phyloP scores from a whole-genome alignment of 1,139 yeast species.

The Saccharomycopsis crataegensis region DNA sequence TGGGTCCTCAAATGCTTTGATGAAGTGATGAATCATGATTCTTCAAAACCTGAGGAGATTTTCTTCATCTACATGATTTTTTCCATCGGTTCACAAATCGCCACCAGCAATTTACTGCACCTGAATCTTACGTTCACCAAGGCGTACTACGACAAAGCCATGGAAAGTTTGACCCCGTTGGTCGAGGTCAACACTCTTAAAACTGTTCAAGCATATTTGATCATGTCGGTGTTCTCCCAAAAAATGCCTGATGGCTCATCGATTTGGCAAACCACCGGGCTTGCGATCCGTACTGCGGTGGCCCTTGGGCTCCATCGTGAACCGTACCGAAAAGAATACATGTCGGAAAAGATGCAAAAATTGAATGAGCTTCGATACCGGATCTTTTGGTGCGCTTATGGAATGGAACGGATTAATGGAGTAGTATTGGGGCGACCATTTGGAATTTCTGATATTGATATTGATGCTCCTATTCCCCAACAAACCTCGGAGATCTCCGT shows the following conservation, averaged over 20 bases:
- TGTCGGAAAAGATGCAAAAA: slow-evolving; percentile 4
- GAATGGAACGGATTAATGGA: slow-evolving; percentile 31
- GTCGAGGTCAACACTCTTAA: slow-evolving; percentile 23
- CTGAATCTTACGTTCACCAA: slow-evolving; percentile 34
- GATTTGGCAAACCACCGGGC: slow-evolving; percentile 28
- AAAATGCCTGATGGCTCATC: slow-evolving; percentile 28
- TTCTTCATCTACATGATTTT: slow-evolving; percentile 45
- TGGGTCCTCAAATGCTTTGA: slow-evolving; percentile 26
- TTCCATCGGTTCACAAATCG: slow-evolving; percentile 46
- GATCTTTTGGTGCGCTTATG: slow-evolving; percentile 32
- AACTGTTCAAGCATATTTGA: slow-evolving; percentile 28
- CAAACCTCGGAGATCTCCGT: slow-evolving; percentile 26
- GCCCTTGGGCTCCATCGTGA: slow-evolving; percentile 27
- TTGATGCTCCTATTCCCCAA: slow-evolving; percentile 28
- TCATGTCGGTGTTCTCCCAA: slow-evolving; percentile 28
- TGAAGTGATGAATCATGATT: slow-evolving; percentile 23
- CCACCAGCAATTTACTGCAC: slow-evolving; percentile 30
- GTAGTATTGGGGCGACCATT: slow-evolving; percentile 31
- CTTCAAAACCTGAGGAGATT: slow-evolving; percentile 25
- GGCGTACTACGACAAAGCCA: slow-evolving; percentile 40
- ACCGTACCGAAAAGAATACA: slow-evolving; percentile 18
- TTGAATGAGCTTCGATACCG: slow-evolving; percentile 26
- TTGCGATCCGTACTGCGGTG: slow-evolving; percentile 26
- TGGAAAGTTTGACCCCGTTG: slow-evolving; percentile 32
- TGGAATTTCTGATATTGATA: slow-evolving; percentile 31